Evolutionary conservation across 1,284 basidiomycete species (phyloP).

Genomic region (Ganoderma leucocontextum): DNA sequence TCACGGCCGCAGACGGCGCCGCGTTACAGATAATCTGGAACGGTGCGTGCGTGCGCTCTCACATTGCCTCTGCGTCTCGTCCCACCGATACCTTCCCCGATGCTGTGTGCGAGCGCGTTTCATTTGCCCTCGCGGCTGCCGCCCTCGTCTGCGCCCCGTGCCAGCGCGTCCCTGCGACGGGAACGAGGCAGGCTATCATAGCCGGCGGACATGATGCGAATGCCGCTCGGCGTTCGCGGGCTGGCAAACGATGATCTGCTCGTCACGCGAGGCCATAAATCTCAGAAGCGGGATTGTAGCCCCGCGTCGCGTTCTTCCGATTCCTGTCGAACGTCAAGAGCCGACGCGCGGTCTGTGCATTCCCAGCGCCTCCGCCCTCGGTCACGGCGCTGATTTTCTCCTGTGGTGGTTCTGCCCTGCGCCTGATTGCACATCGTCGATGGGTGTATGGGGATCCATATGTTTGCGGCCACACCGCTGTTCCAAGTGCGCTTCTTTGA

Average conservation of each 20-base stretch:
- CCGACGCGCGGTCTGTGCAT: background rate
- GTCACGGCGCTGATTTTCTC: constrained; percentile 14
- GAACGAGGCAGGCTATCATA: constrained; percentile 1
- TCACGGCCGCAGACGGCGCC: constrained; percentile 65
- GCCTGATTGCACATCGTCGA: constrained; percentile 6
- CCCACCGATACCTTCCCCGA: constrained; percentile 3
- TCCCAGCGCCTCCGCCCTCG: constrained; percentile 8
- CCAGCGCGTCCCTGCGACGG: constrained; percentile 1
- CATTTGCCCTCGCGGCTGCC: background rate
- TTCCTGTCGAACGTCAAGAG: background rate
- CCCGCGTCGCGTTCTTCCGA: background rate
- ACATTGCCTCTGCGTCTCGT: constrained; percentile 3
- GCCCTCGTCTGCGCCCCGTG: background rate
- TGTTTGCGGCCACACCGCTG: constrained; percentile 15
- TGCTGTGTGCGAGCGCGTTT: constrained; percentile 9
- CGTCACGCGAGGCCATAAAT: constrained; percentile 11
- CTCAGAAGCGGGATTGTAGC: constrained; percentile 1
- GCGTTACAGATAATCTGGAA: constrained; percentile 64
- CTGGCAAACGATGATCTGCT: background rate
- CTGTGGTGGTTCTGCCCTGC: background rate
- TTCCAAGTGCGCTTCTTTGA: constrained; percentile 4
- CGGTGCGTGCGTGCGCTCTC: constrained; percentile 52
- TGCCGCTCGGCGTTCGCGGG: constrained; percentile 21
- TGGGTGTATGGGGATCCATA: constrained; percentile 12
- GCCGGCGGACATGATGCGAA: constrained; percentile 6